Evolutionary conservation across 352 stramenopile species (phyloP), one percentile per base, ranked within the genome.

Genomic region (Phytophthora podocarpi): DNA sequence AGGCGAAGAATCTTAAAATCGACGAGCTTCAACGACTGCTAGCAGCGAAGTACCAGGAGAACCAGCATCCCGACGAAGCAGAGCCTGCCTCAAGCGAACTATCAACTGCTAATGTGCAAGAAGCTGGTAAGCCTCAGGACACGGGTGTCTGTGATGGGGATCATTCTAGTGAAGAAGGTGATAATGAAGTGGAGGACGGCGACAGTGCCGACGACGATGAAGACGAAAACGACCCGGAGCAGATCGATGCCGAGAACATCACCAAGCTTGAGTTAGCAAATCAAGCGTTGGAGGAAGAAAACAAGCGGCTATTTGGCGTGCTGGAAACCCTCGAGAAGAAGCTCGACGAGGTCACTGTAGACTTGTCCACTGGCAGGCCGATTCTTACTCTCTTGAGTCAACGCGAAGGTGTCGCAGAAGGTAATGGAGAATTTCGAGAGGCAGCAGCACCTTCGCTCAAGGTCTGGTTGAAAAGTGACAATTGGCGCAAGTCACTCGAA

Each of bases 1-100:
- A 86, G 24, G 68, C 85, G 28, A 88, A 86, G 47, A 85, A 86
- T 68, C 77, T 76, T 52, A 87, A 76, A 46, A 89, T 91, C 36
- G 75, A 85, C 47, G 82, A 88, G 41, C 56, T 89, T 1, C 78
- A 90, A 48, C 72, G 56, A 11, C 46, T 87, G 12, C 49, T 90
- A 15, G 32, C 76, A 13, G 66, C 60, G 7, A 76, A 80, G 18
- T 76, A 79, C 27, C 54, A 79, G 35, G 67, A 81, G 15, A 77
- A 76, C 1, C 48, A 70, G 28, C 56, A 65, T 13, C 35, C 63
- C 1, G 50, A 66, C n/a, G 57, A 70, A 45, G 21, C 26, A 6
- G 59, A 66, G 24, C 42, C 42, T 20, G 24, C 15, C 34, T 20
- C n/a, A 23, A 45, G 16, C 4, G 31, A 15, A 2, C 15, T 45